Percentiles rank a stretch among this genome's conserved stretches.
phyloP scores from a whole-genome alignment of 2,329 filamentous ascomycete genomes.

The Calonectria pauciramosa region DNA sequence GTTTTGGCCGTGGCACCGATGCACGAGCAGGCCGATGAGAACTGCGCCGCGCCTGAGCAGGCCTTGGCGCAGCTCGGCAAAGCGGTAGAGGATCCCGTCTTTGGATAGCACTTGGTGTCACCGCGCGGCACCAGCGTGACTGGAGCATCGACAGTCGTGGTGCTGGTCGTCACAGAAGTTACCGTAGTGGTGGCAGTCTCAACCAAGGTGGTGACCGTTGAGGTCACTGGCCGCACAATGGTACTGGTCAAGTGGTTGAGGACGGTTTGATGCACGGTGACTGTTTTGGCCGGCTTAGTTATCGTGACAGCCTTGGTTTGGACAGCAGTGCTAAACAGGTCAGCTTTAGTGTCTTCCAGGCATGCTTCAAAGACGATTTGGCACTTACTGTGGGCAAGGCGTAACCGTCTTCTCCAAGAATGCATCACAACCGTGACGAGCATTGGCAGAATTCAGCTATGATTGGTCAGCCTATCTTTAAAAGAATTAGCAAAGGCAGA shows the following conservation, averaged over 20 bases:
- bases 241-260: neutral
- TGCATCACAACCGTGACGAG: neutral
- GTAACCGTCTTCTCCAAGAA: neutral
- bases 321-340: neutral
- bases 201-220: neutral
- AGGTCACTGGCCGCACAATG: neutral
- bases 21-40: neutral
- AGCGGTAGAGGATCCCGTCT: neutral
- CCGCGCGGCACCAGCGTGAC: neutral
- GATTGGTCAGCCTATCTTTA: too few relatives aligned
- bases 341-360: too few relatives aligned
- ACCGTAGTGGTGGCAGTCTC: neutral
- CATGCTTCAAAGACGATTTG: too few relatives aligned
- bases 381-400: neutral
- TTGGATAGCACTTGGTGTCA: neutral
- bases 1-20: neutral
- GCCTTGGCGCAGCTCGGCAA: neutral
- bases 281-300: neutral
- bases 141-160: too few relatives aligned
- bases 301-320: neutral
- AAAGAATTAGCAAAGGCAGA: too few relatives aligned
- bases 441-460: neutral
- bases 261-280: too few relatives aligned
- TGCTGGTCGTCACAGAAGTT: neutral
- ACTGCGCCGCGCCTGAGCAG: neutral